Base-by-base conservation (phyloP, 306 rosid species). In the Arachis stenosperma region DNA sequence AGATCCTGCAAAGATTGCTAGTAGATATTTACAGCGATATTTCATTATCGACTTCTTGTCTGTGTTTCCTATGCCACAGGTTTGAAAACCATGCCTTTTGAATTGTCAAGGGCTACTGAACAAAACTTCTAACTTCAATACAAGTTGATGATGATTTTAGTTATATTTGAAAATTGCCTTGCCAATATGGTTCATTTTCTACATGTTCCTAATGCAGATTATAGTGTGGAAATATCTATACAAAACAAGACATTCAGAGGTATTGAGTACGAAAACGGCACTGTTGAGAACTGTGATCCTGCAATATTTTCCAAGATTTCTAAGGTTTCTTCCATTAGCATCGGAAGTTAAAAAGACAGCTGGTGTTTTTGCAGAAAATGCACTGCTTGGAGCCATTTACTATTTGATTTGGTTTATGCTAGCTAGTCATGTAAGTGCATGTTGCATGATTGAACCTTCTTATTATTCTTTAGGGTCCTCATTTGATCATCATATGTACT, bases 31-130 rank as follows among this genome's bases (percentile, higher is more conserved):
- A 11, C 83, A 9, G 46, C 92, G 87, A 12, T 86, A 88, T 75
- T 94, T 91, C 83, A 3, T 89, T 6, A 62, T 92, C 12, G 98
- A 94, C 79, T 83, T 94, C 56, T 47, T 76, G 74, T 83, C 97
- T 62, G 81, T 94, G 65, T 75, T 94, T 9, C 98, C 98, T 8
- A 2, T 88, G 33, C 98, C 98, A 10, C 97, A 94, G 98, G 98
- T 94, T 85, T 50, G 87, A 65, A 30, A 44, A 22, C 27, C 27
- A 22, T 22, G 27, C 27, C 27, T 7, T 4, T 4, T 40, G 43
- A 12, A 15, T 73, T 61, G 52, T 36, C 7, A 43, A 46, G 33
- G 68, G 41, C 40, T 48, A 14, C 61, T 36, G 17, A 61, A 6
- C 7, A 2, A 8, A 47, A 5, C 52, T 9, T 47, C 14, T 11